Percentiles rank a stretch among this genome's conserved stretches.
Evolutionary conservation across 768 basidiomycete genomes (phyloP).

Genomic region (Aureoboletus auriporus): DNA sequence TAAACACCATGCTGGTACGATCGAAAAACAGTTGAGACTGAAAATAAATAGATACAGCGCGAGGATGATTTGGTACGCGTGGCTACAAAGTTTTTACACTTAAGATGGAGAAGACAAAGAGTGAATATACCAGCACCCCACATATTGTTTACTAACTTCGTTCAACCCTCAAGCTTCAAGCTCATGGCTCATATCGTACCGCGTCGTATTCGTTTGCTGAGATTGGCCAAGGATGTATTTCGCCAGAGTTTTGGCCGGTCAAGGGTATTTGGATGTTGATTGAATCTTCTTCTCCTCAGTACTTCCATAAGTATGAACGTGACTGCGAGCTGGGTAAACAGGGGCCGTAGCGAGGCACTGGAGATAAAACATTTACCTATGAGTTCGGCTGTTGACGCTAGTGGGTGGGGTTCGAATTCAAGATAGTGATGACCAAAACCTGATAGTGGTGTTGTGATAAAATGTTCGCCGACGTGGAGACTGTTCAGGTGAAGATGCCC

Average conservation of each 20-base stretch:
- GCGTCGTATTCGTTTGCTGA: slow-evolving; percentile 32
- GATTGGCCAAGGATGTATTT: slow-evolving; percentile 21
- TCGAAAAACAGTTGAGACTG: neutral
- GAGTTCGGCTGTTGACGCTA: slow-evolving; percentile 48
- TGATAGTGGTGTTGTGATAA: slow-evolving; percentile 49
- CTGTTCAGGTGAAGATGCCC: slow-evolving; percentile 50
- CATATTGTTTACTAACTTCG: neutral
- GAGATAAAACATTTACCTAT: slow-evolving; percentile 33
- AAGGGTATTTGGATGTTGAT: slow-evolving; percentile 44
- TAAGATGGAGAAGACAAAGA: slow-evolving; percentile 1
- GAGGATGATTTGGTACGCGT: neutral
- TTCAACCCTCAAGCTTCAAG: neutral
- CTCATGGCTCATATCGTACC: slow-evolving; percentile 22
- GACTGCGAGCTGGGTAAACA: slow-evolving; percentile 33
- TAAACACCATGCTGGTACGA: too few species aligned
- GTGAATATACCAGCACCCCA: neutral
- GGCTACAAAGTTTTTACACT: slow-evolving; percentile 5
- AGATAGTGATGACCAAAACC: slow-evolving; percentile 55
- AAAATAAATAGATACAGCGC: neutral
- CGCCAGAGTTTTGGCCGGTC: slow-evolving; percentile 49
- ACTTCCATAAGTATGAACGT: slow-evolving; percentile 66
- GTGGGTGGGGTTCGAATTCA: slow-evolving; percentile 49
- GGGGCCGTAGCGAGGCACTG: neutral
- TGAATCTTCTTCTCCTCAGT: slow-evolving; percentile 55
- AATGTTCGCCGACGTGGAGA: slow-evolving; percentile 40